Evolutionary conservation across 768 basidiomycete species (phyloP).

Genomic region (Leccinum ochraceum): DNA sequence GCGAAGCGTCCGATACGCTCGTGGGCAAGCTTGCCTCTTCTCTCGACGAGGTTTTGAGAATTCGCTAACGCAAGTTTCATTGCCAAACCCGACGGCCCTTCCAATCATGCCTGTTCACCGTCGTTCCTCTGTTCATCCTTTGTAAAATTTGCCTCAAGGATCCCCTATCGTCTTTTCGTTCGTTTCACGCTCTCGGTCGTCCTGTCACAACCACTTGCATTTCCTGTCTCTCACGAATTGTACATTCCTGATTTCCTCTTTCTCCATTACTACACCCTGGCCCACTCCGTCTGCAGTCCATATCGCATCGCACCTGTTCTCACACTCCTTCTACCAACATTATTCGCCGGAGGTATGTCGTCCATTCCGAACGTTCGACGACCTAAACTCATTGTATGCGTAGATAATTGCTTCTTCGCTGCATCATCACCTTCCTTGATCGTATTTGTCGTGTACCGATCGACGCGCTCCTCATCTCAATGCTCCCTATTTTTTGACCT

Average conservation of each 20-base stretch:
- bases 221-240: slow-evolving; percentile 2
- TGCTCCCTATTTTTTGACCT: slow-evolving; percentile 4
- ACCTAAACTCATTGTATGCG: background rate
- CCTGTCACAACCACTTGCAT: background rate
- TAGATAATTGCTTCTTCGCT: slow-evolving; percentile 3
- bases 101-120: slow-evolving; percentile 1
- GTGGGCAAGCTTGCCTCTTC: slow-evolving; percentile 27
- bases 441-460: background rate
- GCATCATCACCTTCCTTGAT: slow-evolving; percentile 9
- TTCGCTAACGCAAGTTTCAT: slow-evolving; percentile 4
- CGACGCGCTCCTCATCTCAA: slow-evolving; percentile 1
- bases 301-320: background rate
- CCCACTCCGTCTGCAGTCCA: slow-evolving; percentile 1
- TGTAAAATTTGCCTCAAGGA: background rate
- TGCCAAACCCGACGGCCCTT: slow-evolving; percentile 1
- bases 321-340: slow-evolving; percentile 13
- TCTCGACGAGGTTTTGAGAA: background rate
- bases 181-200: background rate
- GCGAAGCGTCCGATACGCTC: slow-evolving; percentile 21
- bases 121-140: slow-evolving; percentile 2
- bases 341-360: slow-evolving; percentile 18
- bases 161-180: slow-evolving; percentile 8
- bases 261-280: background rate
- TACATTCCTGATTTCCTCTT: background rate
- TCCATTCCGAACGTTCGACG: background rate